These are phyloP conservation scores for Inga leiocalycina DNA, from an alignment of 306 rosid genomes.

Conservation along the genomic window DNA sequence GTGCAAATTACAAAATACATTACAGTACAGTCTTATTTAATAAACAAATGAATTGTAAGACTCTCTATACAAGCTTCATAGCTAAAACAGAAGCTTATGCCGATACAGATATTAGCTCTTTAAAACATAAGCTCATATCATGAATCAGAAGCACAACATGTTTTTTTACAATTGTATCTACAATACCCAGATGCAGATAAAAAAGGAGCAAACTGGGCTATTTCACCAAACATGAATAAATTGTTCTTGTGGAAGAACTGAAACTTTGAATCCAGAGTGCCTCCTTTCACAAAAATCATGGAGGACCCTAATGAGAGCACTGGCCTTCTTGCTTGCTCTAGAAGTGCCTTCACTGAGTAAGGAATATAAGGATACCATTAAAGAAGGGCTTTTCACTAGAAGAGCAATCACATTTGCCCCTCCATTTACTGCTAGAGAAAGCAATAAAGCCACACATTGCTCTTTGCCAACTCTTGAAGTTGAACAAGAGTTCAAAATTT, in stretches of 20 bases:
- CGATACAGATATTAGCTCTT: constrained; percentile 53
- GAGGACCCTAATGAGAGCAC: constrained; percentile 68
- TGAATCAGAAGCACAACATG: neutral
- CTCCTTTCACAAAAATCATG: constrained; percentile 67
- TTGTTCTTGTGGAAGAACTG: constrained; percentile 56
- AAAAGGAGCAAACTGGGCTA: constrained; percentile 39
- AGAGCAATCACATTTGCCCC: constrained; percentile 59
- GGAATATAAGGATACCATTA: constrained; percentile 72
- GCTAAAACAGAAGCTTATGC: constrained; percentile 61
- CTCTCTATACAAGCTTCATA: constrained; percentile 53
- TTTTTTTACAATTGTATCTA: constrained; percentile 37
- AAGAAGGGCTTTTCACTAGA: constrained; percentile 56
- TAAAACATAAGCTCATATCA: constrained; percentile 59
- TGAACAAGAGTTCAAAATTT: constrained; percentile 51
- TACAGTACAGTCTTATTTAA: constrained; percentile 35
- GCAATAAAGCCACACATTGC: constrained; percentile 66
- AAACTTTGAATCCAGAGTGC: constrained; percentile 49
- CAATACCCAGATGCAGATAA: constrained; percentile 38
- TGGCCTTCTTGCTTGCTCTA: constrained; percentile 63
- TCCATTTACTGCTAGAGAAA: constrained; percentile 63
- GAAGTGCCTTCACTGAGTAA: constrained; percentile 66
- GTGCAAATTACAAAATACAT: neutral
- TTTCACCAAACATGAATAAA: constrained; percentile 63
- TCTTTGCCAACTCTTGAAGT: constrained; percentile 68
- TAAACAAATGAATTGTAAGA: constrained; percentile 32